These are phyloP conservation scores for Gracilaria vermiculophylla DNA, from an alignment of 23 red algal genomes.

Conservation along the genomic window DNA sequence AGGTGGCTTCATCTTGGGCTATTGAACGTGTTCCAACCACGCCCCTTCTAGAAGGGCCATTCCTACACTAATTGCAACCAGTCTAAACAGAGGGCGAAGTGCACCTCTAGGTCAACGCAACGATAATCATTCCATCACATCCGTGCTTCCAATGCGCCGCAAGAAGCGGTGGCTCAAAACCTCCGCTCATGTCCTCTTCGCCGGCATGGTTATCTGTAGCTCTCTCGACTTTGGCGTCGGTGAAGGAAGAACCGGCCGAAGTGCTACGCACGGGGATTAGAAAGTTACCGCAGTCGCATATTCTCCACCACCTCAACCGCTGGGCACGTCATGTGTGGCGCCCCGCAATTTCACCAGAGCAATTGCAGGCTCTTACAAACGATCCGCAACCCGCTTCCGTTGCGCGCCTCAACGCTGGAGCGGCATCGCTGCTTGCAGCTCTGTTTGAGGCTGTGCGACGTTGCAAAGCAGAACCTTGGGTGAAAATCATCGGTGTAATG, in stretches of 20 bases:
- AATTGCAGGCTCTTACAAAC: neutral
- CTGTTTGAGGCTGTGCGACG: slow-evolving; percentile 43
- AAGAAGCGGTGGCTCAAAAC: slow-evolving; percentile 7
- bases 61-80: neutral
- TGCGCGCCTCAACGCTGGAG: slow-evolving; percentile 16
- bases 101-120: neutral
- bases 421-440: slow-evolving; percentile 25
- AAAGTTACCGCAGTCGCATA: slow-evolving; percentile 12
- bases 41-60: neutral
- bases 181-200: slow-evolving; percentile 6
- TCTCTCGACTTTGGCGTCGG: neutral
- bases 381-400: slow-evolving; percentile 1
- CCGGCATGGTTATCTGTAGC: slow-evolving; percentile 53
- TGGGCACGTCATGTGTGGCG: slow-evolving; percentile 65
- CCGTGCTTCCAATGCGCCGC: neutral
- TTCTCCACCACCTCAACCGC: slow-evolving; percentile 61
- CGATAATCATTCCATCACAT: neutral
- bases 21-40: neutral
- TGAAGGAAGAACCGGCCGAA: slow-evolving; percentile 1
- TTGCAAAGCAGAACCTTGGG: slow-evolving; percentile 38
- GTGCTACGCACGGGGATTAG: slow-evolving; percentile 29
- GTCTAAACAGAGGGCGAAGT: neutral
- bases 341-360: slow-evolving; percentile 31
- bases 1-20: neutral
- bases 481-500: slow-evolving; percentile 39